Evolutionary conservation across 306 rosid genomes (phyloP).

Genomic region (Prunus kanzakura): DNA sequence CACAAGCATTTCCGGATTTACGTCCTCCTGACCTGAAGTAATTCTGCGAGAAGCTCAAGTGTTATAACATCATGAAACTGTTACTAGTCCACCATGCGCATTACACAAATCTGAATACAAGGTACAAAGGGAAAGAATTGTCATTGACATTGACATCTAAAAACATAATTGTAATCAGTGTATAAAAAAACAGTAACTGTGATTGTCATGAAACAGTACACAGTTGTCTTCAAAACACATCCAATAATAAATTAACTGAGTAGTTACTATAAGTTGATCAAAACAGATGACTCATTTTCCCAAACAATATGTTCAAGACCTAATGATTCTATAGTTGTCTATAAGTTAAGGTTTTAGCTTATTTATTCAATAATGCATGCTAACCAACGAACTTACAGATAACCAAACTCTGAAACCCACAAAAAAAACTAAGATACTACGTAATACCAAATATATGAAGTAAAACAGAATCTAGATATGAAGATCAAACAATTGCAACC

Average conservation of each 20-base stretch:
- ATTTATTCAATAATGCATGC: background rate
- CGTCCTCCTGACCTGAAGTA: constrained; percentile 79
- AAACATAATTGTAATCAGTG: constrained; percentile 4
- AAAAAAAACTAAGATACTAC: background rate
- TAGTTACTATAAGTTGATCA: background rate
- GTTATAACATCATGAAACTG: constrained; percentile 10
- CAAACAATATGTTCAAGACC: background rate
- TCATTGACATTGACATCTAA: background rate
- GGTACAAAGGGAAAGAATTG: constrained; percentile 11
- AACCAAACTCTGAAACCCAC: background rate
- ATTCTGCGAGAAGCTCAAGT: constrained; percentile 57
- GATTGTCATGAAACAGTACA: background rate
- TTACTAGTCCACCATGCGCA: constrained; percentile 16
- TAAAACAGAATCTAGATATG: background rate
- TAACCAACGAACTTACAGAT: background rate
- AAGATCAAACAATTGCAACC: background rate
- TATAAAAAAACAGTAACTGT: background rate
- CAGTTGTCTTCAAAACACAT: background rate
- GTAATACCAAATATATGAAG: background rate
- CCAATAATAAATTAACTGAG: background rate
- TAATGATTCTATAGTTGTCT: background rate
- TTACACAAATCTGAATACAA: background rate
- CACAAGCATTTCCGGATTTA: constrained; percentile 75
- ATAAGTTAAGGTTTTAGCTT: background rate
- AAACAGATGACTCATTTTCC: background rate